Percentiles rank a stretch among this genome's conserved stretches.
phyloP scores from a whole-genome alignment of 2,329 filamentous ascomycete species.

The Fusarium udum region DNA sequence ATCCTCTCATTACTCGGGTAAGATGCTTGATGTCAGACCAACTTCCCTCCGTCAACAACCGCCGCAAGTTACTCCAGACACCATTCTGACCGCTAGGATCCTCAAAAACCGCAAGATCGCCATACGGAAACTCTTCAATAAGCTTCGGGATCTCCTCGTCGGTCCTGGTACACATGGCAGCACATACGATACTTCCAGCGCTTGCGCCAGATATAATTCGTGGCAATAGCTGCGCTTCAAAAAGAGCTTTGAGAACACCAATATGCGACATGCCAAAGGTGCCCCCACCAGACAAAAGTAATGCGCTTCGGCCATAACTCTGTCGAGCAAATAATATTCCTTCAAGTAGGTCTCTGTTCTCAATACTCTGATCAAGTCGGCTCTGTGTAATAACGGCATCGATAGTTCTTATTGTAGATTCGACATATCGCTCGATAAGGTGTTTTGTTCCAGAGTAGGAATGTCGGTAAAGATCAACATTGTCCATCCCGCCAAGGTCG shows the following conservation, averaged over 20 bases:
- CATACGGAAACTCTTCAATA: conserved; percentile 76
- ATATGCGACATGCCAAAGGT: conserved; percentile 95
- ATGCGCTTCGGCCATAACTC: conserved; percentile 84
- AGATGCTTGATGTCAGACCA: conserved; percentile 88
- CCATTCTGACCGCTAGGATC: conserved; percentile 67
- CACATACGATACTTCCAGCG: conserved; percentile 85
- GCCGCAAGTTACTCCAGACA: conserved; percentile 73
- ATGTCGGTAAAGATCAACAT: conserved; percentile 82
- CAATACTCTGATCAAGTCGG: conserved; percentile 61
- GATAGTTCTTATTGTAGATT: conserved; percentile 79
- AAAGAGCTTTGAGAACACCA: conserved; percentile 84
- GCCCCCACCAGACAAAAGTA: conserved; percentile 85
- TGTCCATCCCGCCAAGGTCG: conserved; percentile 86
- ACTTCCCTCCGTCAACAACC: conserved; percentile 82
- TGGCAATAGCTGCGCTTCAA: conserved; percentile 77
- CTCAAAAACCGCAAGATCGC: conserved; percentile 84
- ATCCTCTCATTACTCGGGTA: conserved; percentile 79
- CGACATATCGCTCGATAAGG: conserved; percentile 87
- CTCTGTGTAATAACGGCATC: conserved; percentile 73
- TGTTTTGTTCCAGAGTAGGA: conserved; percentile 87
- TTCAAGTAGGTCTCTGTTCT: conserved; percentile 70
- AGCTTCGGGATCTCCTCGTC: conserved; percentile 80
- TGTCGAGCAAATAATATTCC: conserved; percentile 77
- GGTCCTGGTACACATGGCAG: conserved; percentile 79
- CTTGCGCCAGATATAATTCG: conserved; percentile 89